A percentile compares a stretch with the other conserved stretches of the same genome.
Evolutionary conservation across 2,329 filamentous ascomycete species (phyloP).

Genomic region (Penicillium brevicompactum): DNA sequence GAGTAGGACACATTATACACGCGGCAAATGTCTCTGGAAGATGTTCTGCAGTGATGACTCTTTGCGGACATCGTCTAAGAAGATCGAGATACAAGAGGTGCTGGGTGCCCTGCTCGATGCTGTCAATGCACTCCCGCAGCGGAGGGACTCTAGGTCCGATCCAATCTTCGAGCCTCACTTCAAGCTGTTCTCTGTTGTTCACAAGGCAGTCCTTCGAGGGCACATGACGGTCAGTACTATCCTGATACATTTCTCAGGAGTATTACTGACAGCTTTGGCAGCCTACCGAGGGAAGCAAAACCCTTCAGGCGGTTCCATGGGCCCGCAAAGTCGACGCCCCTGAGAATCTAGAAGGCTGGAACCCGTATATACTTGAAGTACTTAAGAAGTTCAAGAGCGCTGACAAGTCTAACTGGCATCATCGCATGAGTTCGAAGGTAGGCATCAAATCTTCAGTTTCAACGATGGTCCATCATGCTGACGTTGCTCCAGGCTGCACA

Average conservation of each 20-base stretch:
- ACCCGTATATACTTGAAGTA: constrained; percentile 63
- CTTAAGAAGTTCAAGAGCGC: constrained; percentile 63
- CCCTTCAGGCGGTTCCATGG: constrained; percentile 57
- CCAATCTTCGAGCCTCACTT: constrained; percentile 90
- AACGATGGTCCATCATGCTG: constrained; percentile 32
- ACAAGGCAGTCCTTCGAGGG: constrained; percentile 71
- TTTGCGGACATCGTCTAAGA: constrained; percentile 39
- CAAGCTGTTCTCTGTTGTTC: constrained; percentile 78
- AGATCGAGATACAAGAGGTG: constrained; percentile 49
- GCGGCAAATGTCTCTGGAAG: constrained; percentile 73
- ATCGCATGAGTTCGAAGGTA: constrained; percentile 81
- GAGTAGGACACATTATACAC: constrained; percentile 64
- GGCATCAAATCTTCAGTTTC: constrained; percentile 21
- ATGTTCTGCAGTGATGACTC: constrained; percentile 58
- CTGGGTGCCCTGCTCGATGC: constrained; percentile 61
- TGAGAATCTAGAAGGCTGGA: constrained; percentile 56
- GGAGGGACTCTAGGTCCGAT: constrained; percentile 64
- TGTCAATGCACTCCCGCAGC: constrained; percentile 63
- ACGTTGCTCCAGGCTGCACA: constrained; percentile 54
- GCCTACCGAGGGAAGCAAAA: constrained; percentile 51
- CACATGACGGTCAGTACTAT: constrained; percentile 44
- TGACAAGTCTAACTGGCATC: constrained; percentile 94
- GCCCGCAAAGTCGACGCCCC: constrained; percentile 54
- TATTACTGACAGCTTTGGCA: constrained; percentile 33
- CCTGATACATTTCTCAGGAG: constrained; percentile 18